Evolutionary conservation across 306 rosid species (phyloP).

Genomic region (Sophora flavescens): DNA sequence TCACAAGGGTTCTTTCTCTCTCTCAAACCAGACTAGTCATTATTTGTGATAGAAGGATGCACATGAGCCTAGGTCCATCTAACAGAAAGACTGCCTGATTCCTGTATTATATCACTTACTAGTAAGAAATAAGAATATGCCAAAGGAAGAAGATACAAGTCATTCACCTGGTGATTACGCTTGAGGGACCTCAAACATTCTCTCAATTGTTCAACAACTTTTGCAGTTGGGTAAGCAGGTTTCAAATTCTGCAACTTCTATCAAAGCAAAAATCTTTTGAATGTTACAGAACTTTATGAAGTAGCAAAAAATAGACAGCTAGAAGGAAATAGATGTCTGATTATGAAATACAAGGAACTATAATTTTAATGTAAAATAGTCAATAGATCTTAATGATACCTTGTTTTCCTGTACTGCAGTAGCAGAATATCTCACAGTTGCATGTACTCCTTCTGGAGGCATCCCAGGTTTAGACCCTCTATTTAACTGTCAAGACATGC

Average conservation of each 20-base stretch:
- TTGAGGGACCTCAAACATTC: conserved; percentile 74
- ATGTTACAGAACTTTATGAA: conserved; percentile 17
- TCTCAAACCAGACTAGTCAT: neutral
- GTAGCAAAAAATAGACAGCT: neutral
- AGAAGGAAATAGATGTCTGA: neutral
- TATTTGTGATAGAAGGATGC: neutral
- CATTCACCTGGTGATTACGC: conserved; percentile 62
- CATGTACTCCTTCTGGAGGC: conserved; percentile 52
- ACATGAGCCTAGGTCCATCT: conserved; percentile 20
- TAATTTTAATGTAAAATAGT: neutral
- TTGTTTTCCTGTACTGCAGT: conserved; percentile 36
- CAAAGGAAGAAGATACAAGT: neutral
- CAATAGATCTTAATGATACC: conserved; percentile 48
- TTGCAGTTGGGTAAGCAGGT: conserved; percentile 47
- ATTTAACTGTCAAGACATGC: conserved; percentile 55
- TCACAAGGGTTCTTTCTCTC: too few relatives aligned
- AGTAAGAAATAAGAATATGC: neutral
- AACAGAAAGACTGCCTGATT: neutral
- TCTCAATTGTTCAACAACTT: conserved; percentile 59
- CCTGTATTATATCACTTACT: neutral
- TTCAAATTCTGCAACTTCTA: conserved; percentile 51
- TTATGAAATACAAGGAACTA: conserved; percentile 27
- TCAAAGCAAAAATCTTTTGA: conserved; percentile 20
- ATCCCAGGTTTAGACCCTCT: conserved; percentile 60
- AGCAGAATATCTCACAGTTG: conserved; percentile 37